Percentiles rank a stretch among this genome's conserved stretches.
phyloP scores from a whole-genome alignment of 257 asterid species.

The Asclepias syriaca region DNA sequence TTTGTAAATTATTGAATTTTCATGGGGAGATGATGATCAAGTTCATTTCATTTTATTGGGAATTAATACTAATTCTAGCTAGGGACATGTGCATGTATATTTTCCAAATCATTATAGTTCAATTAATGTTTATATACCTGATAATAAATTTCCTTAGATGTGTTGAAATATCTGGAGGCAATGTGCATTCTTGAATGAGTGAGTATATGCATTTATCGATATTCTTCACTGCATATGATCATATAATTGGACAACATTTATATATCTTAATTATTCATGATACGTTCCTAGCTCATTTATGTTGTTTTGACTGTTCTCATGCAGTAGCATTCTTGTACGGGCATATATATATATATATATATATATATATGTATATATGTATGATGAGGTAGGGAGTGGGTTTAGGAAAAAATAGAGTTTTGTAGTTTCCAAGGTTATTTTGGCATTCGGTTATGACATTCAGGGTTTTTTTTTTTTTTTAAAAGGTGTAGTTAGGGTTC shows the following conservation, averaged over 20 bases:
- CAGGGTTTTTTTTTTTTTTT: conserved; percentile 5
- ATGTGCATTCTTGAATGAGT: no score
- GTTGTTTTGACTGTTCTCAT: no score
- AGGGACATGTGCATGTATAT: not conserved
- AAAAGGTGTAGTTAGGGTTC: conserved; percentile 11
- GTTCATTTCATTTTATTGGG: not conserved
- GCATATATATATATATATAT: no score
- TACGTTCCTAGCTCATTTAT: no score
- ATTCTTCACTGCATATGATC: no score
- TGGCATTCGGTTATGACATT: conserved; percentile 5
- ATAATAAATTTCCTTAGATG: not conserved
- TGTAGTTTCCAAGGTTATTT: conserved; percentile 18
- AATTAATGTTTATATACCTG: no score
- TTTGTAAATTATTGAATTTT: conserved; percentile 19
- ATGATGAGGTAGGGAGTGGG: not conserved
- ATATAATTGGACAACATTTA: no score
- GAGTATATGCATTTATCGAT: no score
- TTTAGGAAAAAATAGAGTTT: not conserved
- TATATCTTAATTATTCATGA: no score
- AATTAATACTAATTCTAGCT: not conserved
- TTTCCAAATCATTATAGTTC: no score
- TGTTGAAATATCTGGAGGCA: not conserved
- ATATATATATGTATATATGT: no score
- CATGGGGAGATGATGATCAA: not conserved
- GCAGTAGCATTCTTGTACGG: no score